Evolutionary conservation across 2,329 filamentous ascomycete species (phyloP).

Genomic region (Hypocreales sp.): DNA sequence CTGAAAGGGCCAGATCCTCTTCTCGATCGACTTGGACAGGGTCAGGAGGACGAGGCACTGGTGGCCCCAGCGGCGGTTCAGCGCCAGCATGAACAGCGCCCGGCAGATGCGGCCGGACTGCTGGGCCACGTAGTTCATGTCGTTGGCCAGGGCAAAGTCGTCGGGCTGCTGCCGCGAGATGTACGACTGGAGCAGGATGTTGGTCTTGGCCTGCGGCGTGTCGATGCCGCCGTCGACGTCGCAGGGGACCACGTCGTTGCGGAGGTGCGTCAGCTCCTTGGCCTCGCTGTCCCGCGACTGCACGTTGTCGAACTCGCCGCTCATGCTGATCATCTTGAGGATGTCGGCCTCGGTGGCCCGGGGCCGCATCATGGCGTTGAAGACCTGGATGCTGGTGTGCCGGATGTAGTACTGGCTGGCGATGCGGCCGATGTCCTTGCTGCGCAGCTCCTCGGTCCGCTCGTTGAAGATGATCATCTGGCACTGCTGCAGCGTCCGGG

Average conservation of each 20-base stretch:
- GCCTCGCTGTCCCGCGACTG: conserved; percentile 83
- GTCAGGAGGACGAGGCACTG: conserved; percentile 85
- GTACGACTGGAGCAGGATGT: conserved; percentile 85
- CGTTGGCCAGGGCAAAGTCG: conserved; percentile 85
- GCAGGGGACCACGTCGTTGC: conserved; percentile 56
- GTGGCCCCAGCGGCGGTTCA: conserved; percentile 90
- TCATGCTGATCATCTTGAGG: conserved; percentile 92
- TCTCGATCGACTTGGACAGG: conserved; percentile 93
- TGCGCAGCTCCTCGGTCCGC: conserved; percentile 75
- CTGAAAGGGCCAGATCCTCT: conserved; percentile 85
- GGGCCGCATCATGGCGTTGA: conserved; percentile 87
- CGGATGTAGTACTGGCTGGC: conserved; percentile 95
- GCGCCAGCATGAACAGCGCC: conserved; percentile 90
- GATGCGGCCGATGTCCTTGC: conserved; percentile 91
- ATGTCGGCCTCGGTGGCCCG: conserved; percentile 81
- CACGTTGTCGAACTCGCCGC: conserved; percentile 94
- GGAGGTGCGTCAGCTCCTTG: conserved; percentile 66
- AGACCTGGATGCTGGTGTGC: conserved; percentile 86
- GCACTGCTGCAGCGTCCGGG: conserved; percentile 71
- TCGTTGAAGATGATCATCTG: conserved; percentile 99
- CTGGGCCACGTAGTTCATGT: conserved; percentile 88
- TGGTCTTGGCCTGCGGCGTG: conserved; percentile 77
- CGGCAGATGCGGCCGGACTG: conserved; percentile 90
- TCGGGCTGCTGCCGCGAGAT: conserved; percentile 80
- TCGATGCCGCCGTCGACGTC: conserved; percentile 60